phyloP scores from a whole-genome alignment of 2,329 filamentous ascomycete genomes.

The Bertia moriformis region DNA sequence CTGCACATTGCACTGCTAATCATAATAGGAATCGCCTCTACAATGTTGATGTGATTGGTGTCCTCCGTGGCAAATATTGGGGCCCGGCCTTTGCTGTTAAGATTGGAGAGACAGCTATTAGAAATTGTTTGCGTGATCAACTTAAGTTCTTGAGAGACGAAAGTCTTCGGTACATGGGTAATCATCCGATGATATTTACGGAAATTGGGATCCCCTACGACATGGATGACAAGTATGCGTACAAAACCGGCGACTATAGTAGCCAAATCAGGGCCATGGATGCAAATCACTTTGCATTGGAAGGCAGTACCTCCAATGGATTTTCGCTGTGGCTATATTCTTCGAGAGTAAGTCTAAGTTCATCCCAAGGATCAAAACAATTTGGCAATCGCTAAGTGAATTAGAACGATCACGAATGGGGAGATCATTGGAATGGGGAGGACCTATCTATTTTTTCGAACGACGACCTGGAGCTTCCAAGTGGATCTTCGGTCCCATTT shows the following conservation, averaged over 20 bases:
- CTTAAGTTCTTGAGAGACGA: conserved; percentile 7
- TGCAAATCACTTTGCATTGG: conserved; percentile 4
- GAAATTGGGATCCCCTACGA: conserved; percentile 11
- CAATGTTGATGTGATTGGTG: conserved; percentile 9
- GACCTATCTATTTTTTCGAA: conserved; percentile 9
- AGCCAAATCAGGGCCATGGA: conserved; percentile 9
- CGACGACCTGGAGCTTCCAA: conserved; percentile 3
- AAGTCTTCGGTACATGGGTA: conserved; percentile 1
- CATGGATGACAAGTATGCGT: conserved; percentile 8
- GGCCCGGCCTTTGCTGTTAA: conserved; percentile 7
- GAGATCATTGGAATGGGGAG: conserved; percentile 11
- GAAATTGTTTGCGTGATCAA: conserved; percentile 7
- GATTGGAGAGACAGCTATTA: conserved; percentile 6
- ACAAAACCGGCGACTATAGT: conserved; percentile 8
- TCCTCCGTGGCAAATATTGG: conserved; percentile 9
- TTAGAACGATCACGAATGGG: conserved; percentile 11
- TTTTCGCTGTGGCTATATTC: not conserved
- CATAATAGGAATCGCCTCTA: conserved; percentile 5
- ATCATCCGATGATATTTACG: conserved; percentile 7
- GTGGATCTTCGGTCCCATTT: not conserved
- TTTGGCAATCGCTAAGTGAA: too few relatives aligned
- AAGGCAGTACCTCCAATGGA: not conserved
- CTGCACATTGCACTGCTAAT: too few relatives aligned
- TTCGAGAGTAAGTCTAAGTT: not conserved
- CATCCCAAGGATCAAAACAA: too few relatives aligned